Evolutionary conservation across 2,329 filamentous ascomycete species (phyloP), one percentile per base, ranked within the genome.

Genomic region (Camillea tinctor): DNA sequence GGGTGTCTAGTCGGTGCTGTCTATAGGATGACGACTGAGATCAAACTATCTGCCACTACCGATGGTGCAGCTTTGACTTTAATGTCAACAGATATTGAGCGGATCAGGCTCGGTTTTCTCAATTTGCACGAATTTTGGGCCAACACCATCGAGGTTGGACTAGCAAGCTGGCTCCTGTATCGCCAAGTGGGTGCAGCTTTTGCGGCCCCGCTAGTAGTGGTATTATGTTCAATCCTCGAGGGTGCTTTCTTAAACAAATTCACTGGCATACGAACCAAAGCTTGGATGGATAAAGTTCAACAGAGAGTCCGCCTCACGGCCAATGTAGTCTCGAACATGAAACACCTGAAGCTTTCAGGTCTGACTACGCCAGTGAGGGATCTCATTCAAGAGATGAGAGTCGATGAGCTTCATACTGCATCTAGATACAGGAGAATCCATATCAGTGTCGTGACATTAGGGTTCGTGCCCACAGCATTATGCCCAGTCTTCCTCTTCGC

Each of bases 141-240:
- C 0, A 75, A 68, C 48, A 55, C 72, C 0, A 60, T 82, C 1
- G 76, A 84, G 61, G 74, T 80, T 3, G 75, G 66, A 4, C 56
- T 84, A 1, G 78, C 77, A 0, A 76, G 77, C 53, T 85, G 75
- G 68, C 72, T 85, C 0, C 71, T 86, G 0, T 71, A 82, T 20
- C 65, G 64, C 3, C 75, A 82, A 53, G 65, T 85, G 0, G 81
- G 83, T 0, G 69, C 73, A 0, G 80, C 81, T 0, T 84, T 81
- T 49, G 67, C 78, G 0, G 77, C 79, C 0, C 81, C 85, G 4
- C 74, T 76, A 0, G 71, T 82, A 1, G 77, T 81, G 0, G 52
- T 78, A 7, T 49, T 65, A 23, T 69, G 68, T 52, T 40, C 36
- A 5, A 54, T 51, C 36, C 15, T 51, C 8, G 56, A 60, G 15